phyloP scores from a whole-genome alignment of 2,329 filamentous ascomycete species.

The Ascochyta lentis region DNA sequence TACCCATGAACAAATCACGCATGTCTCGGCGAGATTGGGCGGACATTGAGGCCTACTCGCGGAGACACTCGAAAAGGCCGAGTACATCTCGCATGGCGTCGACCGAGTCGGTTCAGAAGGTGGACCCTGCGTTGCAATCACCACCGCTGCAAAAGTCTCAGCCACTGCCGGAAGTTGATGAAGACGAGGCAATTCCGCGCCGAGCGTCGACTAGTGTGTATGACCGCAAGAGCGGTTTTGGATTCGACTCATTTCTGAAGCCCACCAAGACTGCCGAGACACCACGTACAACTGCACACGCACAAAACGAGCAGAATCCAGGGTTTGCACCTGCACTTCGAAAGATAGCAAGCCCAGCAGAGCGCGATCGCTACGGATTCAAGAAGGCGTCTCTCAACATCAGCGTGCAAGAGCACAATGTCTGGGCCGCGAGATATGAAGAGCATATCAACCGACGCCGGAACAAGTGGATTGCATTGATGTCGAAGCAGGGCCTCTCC shows the following conservation, averaged over 20 bases:
- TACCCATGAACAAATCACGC: slow-evolving; percentile 38
- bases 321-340: slow-evolving; percentile 22
- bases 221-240: slow-evolving; percentile 38
- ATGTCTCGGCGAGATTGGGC: slow-evolving; percentile 47
- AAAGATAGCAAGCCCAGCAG: slow-evolving; percentile 37
- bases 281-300: slow-evolving; percentile 10
- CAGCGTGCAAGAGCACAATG: slow-evolving; percentile 76
- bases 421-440: slow-evolving; percentile 78
- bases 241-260: slow-evolving; percentile 16
- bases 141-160: slow-evolving; percentile 33
- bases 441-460: slow-evolving; percentile 76
- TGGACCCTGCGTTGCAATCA: slow-evolving; percentile 23
- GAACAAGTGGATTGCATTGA: slow-evolving; percentile 81
- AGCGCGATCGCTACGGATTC: slow-evolving; percentile 88
- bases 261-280: slow-evolving; percentile 1
- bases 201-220: slow-evolving; percentile 46
- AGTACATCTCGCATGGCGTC: slow-evolving; percentile 27
- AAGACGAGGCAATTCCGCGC: slow-evolving; percentile 43
- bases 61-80: slow-evolving; percentile 33
- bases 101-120: slow-evolving; percentile 20
- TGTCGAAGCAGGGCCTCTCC: slow-evolving; percentile 77
- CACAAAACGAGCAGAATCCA: slow-evolving; percentile 5
- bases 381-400: slow-evolving; percentile 85
- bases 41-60: slow-evolving; percentile 42
- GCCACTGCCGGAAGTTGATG: slow-evolving; percentile 43